Conservation (phyloP, 228 moss, liverwort and hornwort genomes). For the Sphagnum magellanicum region DNA sequence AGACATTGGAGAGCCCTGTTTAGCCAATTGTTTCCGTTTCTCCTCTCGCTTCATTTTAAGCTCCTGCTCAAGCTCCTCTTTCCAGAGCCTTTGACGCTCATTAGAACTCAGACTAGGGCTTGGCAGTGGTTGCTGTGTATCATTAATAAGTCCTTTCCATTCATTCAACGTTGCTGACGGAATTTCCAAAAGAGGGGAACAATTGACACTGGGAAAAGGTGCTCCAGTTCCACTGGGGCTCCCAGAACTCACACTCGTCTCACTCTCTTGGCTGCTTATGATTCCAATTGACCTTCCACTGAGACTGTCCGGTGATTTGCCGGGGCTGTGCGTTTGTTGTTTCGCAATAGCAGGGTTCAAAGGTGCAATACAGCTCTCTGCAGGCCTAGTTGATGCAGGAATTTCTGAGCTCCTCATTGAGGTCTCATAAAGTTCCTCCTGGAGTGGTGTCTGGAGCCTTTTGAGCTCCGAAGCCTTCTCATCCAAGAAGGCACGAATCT, state of each 20-base stretch:
- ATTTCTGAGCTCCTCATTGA: slow-evolving; percentile 1
- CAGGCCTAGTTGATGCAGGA: slow-evolving; percentile 25
- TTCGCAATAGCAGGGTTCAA: slow-evolving; percentile 45
- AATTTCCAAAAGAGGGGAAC: slow-evolving; percentile 61
- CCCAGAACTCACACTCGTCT: slow-evolving; percentile 72
- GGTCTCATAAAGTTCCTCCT: slow-evolving; percentile 57
- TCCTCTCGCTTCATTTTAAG: too few relatives aligned
- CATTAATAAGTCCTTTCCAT: slow-evolving; percentile 29
- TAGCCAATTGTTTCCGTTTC: too few relatives aligned
- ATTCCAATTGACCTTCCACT: slow-evolving; percentile 45
- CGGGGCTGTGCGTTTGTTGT: slow-evolving; percentile 32
- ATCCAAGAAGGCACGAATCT: slow-evolving; percentile 81
- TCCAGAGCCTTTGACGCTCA: too few relatives aligned
- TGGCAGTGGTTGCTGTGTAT: too few relatives aligned
- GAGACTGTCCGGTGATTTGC: slow-evolving; percentile 58
- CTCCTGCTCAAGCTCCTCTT: too few relatives aligned
- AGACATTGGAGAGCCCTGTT: too few relatives aligned
- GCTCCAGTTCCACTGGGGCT: slow-evolving; percentile 44
- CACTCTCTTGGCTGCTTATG: slow-evolving; percentile 67
- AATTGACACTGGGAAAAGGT: slow-evolving; percentile 19
- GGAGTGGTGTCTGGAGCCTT: slow-evolving; percentile 73
- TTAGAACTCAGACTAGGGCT: too few relatives aligned
- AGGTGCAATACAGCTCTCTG: slow-evolving; percentile 54
- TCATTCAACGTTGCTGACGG: slow-evolving; percentile 65
- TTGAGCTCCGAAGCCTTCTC: slow-evolving; percentile 88